Evolutionary conservation across 2,329 filamentous ascomycete species (phyloP), one percentile per base, ranked within the genome.

Genomic region (Colletotrichum spinosum): DNA sequence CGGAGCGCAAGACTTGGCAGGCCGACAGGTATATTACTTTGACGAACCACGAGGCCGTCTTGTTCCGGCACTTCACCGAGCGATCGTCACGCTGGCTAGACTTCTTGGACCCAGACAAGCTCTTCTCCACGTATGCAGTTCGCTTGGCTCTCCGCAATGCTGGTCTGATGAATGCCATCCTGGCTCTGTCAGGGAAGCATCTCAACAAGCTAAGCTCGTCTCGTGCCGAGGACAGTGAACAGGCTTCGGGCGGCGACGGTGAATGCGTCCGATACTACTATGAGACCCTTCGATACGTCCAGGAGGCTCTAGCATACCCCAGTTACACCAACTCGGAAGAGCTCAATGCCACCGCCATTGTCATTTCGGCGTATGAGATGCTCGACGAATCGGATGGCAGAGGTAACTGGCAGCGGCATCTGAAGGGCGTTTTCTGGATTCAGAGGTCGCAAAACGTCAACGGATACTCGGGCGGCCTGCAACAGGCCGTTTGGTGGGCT

Each of bases 331-430:
- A 81, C 51, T 87, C 84, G 35, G 79, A 80, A 11, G 88, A 90
- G 70, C 77, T 90, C 0, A 79, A 89, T 35, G 83, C 85, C 0
- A 90, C 87, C 0, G 83, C 86, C 0, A 76, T 90, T 0, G 79
- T 89, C 13, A 85, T 90, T 37, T 88, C 85, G 11, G 86, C 86
- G 0, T 90, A 90, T 68, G 88, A 90, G 73, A 90, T 90, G 88
- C 82, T 90, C n/a, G 85, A 88, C 56, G 84, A 82, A 3, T 82
- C 83, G 6, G 84, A 82, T 3, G 82, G 83, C 4, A 81, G 82
- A 15, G 70, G 73, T 73, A 84, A 73, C 49, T 90, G 88, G 88
- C 85, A 90, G 66, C 78, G 86, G 2, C 88, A 90, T 70, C 77
- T 90, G 0, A 86, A 89, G 70, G 88, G 88, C 0, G 86, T 89